Conservation (phyloP, 1,139 yeast genomes). For the Saccharomycopsis hybrid region DNA sequence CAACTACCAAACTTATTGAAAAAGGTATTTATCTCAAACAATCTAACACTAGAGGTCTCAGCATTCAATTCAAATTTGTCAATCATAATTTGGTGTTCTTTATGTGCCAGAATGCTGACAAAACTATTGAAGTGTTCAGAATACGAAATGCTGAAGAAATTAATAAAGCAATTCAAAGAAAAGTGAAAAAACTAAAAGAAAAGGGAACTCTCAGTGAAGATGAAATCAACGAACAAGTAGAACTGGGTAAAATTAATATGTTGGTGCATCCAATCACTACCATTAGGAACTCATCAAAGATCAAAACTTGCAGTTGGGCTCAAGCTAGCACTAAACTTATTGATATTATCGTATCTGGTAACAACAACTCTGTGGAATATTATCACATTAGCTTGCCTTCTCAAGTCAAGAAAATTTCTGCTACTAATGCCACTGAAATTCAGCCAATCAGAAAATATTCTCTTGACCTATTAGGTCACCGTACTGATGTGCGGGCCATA, state of each 20-base stretch:
- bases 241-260: constrained; percentile 51
- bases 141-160: constrained; percentile 72
- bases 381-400: constrained; percentile 50
- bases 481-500: constrained; percentile 80
- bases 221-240: constrained; percentile 49
- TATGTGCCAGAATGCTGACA: constrained; percentile 70
- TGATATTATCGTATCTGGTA: constrained; percentile 56
- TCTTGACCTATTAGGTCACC: constrained; percentile 77
- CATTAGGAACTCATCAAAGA: constrained; percentile 49
- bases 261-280: constrained; percentile 59
- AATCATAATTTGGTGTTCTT: constrained; percentile 44
- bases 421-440: constrained; percentile 44
- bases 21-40: constrained; percentile 69
- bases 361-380: constrained; percentile 71
- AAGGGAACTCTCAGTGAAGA: constrained; percentile 57
- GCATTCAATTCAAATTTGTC: constrained; percentile 45
- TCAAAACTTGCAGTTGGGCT: constrained; percentile 55
- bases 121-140: constrained; percentile 73
- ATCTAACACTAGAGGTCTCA: constrained; percentile 69
- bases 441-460: constrained; percentile 45
- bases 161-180: constrained; percentile 66
- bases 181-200: constrained; percentile 72
- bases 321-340: constrained; percentile 36
- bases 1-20: constrained; percentile 55
- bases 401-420: constrained; percentile 35